Percentiles rank a stretch among this genome's conserved stretches.
Evolutionary conservation across 140 eudicot genomes (phyloP).

Genomic region (Artemisia princeps): DNA sequence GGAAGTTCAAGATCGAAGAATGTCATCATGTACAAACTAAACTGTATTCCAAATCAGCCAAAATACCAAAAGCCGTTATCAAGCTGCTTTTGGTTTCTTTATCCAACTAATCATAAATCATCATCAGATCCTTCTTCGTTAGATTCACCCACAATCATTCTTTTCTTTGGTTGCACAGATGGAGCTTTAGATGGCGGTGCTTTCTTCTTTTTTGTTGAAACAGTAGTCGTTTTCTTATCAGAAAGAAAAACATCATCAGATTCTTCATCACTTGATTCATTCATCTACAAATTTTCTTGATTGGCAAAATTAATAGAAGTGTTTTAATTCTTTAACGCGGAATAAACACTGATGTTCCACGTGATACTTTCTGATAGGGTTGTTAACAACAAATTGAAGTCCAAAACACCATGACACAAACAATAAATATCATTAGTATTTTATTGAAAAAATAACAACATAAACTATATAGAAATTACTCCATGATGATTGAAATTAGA

Average conservation of each 20-base stretch:
- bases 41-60: constrained; percentile 4
- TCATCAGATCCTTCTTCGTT: constrained; percentile 35
- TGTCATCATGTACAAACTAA: constrained; percentile 16
- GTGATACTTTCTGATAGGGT: too few relatives aligned
- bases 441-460: too few relatives aligned
- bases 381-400: too few relatives aligned
- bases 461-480: too few relatives aligned
- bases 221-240: constrained; percentile 34
- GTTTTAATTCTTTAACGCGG: too few relatives aligned
- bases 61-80: constrained; percentile 11
- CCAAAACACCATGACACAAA: too few relatives aligned
- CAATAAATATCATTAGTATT: too few relatives aligned
- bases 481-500: too few relatives aligned
- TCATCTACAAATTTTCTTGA: too few relatives aligned
- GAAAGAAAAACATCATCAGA: constrained; percentile 18
- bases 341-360: too few relatives aligned
- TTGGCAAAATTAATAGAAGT: too few relatives aligned
- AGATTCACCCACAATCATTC: constrained; percentile 29
- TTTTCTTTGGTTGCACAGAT: constrained; percentile 42
- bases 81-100: constrained; percentile 49
- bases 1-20: background rate
- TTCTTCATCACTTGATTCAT: too few relatives aligned
- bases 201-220: constrained; percentile 43
- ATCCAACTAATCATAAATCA: constrained; percentile 35
- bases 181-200: constrained; percentile 32